These are phyloP conservation scores for Exophiala aquamarina DNA, from an alignment of 2,329 filamentous ascomycete genomes.

Conservation along the genomic window DNA sequence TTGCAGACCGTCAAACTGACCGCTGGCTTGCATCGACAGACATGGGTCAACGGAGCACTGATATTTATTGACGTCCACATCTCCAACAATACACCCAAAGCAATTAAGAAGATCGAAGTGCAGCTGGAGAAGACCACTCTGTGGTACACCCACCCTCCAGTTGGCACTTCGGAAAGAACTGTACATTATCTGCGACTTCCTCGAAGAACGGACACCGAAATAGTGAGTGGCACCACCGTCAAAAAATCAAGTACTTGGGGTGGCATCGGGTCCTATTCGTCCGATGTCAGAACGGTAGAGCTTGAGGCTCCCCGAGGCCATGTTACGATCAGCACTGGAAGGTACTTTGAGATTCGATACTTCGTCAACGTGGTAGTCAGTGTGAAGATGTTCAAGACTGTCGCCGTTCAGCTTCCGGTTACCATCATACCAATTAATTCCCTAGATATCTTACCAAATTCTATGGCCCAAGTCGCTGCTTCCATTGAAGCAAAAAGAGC, in stretches of 20 bases:
- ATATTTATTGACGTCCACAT: constrained; percentile 57
- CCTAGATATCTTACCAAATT: constrained; percentile 55
- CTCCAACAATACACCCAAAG: constrained; percentile 48
- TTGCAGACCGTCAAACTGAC: constrained; percentile 50
- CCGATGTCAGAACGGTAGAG: constrained; percentile 18
- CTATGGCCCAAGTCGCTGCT: constrained; percentile 52
- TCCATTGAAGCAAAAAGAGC: constrained; percentile 53
- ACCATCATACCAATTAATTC: constrained; percentile 60
- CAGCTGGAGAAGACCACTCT: constrained; percentile 45
- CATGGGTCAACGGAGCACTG: constrained; percentile 57
- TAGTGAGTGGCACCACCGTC: constrained; percentile 44
- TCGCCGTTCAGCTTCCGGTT: constrained; percentile 55
- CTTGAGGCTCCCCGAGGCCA: constrained; percentile 15
- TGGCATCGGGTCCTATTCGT: constrained; percentile 37
- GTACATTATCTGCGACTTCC: constrained; percentile 54
- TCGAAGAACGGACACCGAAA: constrained; percentile 50
- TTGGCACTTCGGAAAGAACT: constrained; percentile 49
- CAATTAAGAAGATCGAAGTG: constrained; percentile 51
- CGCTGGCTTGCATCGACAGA: constrained; percentile 57
- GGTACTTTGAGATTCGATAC: constrained; percentile 58
- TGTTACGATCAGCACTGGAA: constrained; percentile 38
- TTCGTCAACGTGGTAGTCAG: constrained; percentile 53
- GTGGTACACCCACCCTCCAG: constrained; percentile 41
- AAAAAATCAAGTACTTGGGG: constrained; percentile 49
- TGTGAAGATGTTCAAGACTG: constrained; percentile 47